phyloP scores from a whole-genome alignment of 208 protist species.

The Acanthamoeba royreba region DNA sequence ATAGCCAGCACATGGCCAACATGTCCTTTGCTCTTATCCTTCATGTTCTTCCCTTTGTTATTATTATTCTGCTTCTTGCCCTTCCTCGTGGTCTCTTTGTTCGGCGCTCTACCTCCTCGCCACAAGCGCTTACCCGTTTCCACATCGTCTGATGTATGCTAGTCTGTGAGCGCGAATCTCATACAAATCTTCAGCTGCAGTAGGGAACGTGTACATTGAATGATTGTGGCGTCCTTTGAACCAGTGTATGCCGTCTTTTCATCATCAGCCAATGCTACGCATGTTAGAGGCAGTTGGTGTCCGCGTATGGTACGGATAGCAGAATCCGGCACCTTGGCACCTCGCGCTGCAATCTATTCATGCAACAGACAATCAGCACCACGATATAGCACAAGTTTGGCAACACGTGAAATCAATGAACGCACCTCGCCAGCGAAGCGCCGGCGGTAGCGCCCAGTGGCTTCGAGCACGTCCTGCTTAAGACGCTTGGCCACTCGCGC shows the following conservation, averaged over 20 bases:
- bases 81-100: background rate
- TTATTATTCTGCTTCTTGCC: background rate
- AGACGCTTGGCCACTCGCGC: background rate
- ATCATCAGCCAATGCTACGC: constrained; percentile 9
- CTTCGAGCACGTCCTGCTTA: constrained; percentile 17
- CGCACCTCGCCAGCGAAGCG: background rate
- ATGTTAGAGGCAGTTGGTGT: constrained; percentile 15
- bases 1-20: constrained; percentile 52
- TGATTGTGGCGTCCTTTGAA: constrained; percentile 3
- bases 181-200: background rate
- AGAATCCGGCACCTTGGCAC: background rate
- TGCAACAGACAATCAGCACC: background rate
- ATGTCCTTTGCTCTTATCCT: constrained; percentile 40
- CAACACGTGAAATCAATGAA: background rate
- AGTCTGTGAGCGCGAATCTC: background rate
- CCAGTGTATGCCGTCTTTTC: constrained; percentile 26
- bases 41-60: background rate
- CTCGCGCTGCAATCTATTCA: background rate
- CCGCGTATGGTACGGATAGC: background rate
- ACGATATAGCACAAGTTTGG: background rate
- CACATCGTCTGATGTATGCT: background rate
- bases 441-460: background rate
- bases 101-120: background rate
- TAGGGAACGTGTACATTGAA: constrained; percentile 25
- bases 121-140: constrained; percentile 3